Evolutionary conservation across 495 filamentous ascomycete species (phyloP).

Genomic region (Penicillium canariense): DNA sequence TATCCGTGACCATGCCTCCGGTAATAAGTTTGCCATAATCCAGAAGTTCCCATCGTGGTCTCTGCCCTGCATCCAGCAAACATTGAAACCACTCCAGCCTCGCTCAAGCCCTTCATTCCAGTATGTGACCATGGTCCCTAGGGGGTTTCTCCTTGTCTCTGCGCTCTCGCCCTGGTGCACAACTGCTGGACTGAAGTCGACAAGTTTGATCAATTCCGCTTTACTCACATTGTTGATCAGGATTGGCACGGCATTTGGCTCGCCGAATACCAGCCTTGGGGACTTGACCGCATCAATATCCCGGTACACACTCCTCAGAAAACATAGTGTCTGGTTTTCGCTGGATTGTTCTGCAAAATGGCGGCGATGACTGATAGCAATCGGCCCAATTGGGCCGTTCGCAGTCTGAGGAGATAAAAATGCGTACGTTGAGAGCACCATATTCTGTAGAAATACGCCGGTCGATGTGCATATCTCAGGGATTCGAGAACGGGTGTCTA

Average conservation of each 20-base stretch:
- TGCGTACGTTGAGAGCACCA: constrained; percentile 17
- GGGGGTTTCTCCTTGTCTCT: constrained; percentile 14
- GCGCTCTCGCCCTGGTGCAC: constrained; percentile 6
- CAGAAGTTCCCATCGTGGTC: constrained; percentile 18
- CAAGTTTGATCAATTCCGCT: constrained; percentile 13
- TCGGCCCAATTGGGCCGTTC: constrained; percentile 2
- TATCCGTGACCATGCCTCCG: constrained; percentile 14
- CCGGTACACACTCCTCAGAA: constrained; percentile 6
- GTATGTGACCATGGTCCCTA: constrained; percentile 18
- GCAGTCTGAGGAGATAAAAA: constrained; percentile 11
- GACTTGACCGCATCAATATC: constrained; percentile 9
- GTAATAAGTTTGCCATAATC: constrained; percentile 15
- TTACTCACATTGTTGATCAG: constrained; percentile 21
- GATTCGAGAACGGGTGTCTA: constrained; percentile 13
- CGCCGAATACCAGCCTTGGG: constrained; percentile 14
- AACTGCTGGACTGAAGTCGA: constrained; percentile 14
- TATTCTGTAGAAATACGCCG: constrained; percentile 20
- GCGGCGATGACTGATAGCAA: constrained; percentile 16
- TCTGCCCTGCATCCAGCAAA: constrained; percentile 18
- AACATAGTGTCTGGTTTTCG: constrained; percentile 6
- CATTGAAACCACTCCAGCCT: constrained; percentile 8
- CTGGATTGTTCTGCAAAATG: constrained; percentile 14
- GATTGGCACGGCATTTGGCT: constrained; percentile 5
- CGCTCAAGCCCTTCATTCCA: constrained; percentile 15
- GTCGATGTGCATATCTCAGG: constrained; percentile 6